Evolutionary conservation across 2,329 filamentous ascomycete species (phyloP), one percentile per base, ranked within the genome.

Genomic region (Aspergillus nomiae): DNA sequence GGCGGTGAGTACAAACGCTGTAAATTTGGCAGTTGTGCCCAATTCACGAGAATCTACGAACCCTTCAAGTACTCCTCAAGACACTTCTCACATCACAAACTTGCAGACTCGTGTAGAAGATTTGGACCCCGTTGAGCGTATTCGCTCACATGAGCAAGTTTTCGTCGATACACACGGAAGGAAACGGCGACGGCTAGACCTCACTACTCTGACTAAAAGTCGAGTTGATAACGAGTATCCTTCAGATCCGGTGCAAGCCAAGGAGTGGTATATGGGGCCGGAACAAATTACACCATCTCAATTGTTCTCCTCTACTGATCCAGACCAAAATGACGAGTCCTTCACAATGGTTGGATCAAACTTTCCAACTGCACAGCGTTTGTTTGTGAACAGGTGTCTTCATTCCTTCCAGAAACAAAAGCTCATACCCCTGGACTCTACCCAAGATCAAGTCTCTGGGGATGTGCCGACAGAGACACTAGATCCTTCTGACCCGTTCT

Each of bases 301-400:
- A 55, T 61, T 84, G 6, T 84, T 84, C 67, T 83, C 83, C 61
- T 63, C 76, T 61, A 67, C 74, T 56, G 60, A 76, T 8, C 41
- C 68, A 32, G 66, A 67, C 28, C 72, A 75, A 34, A 63, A 72
- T 14, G 67, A 73, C n/a, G 69, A 73, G 11, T 63, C 61, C 58
- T 74, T 73, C 63, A 60, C 68, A 24, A 56, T 75, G 12, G 50
- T 69, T n/a, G 61, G 68, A 14, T 65, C 70, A 5, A 62, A 64
- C 34, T 57, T 65, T 48, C 70, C 75, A 36, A 61, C 58, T 51
- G 76, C 70, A 26, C 66, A 73, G 56, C 69, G 69, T 14, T 51
- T 62, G 3, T 76, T 75, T 63, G 73, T 77, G n/a, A 77, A 75
- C 43, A 68, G 70, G 48, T 63, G 64, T 24, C 64, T 78, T 32